phyloP scores from a whole-genome alignment of 805 yeast species.

The Metschnikowia cubensis region DNA sequence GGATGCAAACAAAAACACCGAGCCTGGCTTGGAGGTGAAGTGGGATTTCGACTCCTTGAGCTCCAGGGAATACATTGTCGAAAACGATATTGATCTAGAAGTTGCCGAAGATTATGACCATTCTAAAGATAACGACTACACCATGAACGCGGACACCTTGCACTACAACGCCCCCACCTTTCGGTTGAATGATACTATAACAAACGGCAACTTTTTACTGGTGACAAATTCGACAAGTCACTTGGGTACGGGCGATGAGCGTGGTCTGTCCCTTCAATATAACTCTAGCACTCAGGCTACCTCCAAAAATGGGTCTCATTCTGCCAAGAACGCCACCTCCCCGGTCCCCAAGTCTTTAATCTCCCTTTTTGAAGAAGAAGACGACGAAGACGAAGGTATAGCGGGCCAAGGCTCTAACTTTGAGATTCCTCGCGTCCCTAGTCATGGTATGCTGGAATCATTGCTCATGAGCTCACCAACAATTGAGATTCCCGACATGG shows the following conservation, averaged over 20 bases:
- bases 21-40: slow-evolving; percentile 44
- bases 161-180: slow-evolving; percentile 4
- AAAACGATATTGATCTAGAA: slow-evolving; percentile 50
- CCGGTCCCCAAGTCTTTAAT: slow-evolving; percentile 15
- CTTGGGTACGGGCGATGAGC: slow-evolving; percentile 2
- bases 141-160: slow-evolving; percentile 25
- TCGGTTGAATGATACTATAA: slow-evolving; percentile 24
- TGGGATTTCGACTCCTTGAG: slow-evolving; percentile 91
- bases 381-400: slow-evolving; percentile 3
- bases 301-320: not conserved
- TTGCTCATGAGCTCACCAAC: slow-evolving; percentile 46
- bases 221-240: slow-evolving; percentile 11
- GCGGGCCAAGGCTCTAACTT: slow-evolving; percentile 4
- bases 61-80: slow-evolving; percentile 67
- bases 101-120: slow-evolving; percentile 27
- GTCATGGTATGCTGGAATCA: slow-evolving; percentile 7
- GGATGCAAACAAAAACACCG: slow-evolving; percentile 15
- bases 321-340: slow-evolving; percentile 1
- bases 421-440: slow-evolving; percentile 13
- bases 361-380: slow-evolving; percentile 16
- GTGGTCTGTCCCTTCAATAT: slow-evolving; percentile 1
- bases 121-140: slow-evolving; percentile 22
- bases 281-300: slow-evolving; percentile 5
- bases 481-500: slow-evolving; percentile 69
- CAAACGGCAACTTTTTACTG: slow-evolving; percentile 17